Evolutionary conservation across 768 basidiomycete species (phyloP), one percentile per base, ranked within the genome.

Genomic region (Tubosaeta sp.): DNA sequence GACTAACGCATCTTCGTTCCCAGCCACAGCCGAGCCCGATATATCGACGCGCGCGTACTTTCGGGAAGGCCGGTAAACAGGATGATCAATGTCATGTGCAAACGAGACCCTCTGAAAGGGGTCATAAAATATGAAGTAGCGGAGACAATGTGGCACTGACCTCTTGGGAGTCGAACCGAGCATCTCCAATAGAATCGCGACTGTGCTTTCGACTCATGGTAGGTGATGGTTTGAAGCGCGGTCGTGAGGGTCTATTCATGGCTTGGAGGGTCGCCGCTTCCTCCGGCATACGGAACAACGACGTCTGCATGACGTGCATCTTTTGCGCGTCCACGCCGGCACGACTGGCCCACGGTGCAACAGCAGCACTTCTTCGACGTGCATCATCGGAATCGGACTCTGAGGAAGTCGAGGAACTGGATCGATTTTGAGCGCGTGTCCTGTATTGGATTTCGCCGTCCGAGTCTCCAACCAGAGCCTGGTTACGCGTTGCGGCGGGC

Each of bases 251-350:
- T 54, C 77, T 70, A 53, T 76, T 78, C 57, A 80, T 59, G 30
- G 78, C 80, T 56, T 76, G 79, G 49, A 87, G 72, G 2, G 80
- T 81, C 2, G 79, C 86, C 13, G 80, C 84, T 60, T 87, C 85
- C 63, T 89, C 86, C 13, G 84, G 84, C 65, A 82, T 75, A 40
- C 85, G 79, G 63, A 95, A 95, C 46, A 95, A 71, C 30, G 88
- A 86, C 0, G 88, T 83, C 61, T 95, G 93, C 93, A 95, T 95
- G 48, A 94, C 89, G 61, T 92, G 88, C 77, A 94, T 83, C 70
- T 84, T 86, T 66, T 90, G 89, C 13, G 85, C 78, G 65, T 94
- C 90, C n/a, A 94, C 74, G 6, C 87, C 86, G 24, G 85, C 66
- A 45, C 81, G 81, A 42, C 84, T 77, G 13, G 84, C 82, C 86